These are phyloP conservation scores for Ustilago cynodontis DNA, from an alignment of 1,284 basidiomycete species.

Conservation along the genomic window DNA sequence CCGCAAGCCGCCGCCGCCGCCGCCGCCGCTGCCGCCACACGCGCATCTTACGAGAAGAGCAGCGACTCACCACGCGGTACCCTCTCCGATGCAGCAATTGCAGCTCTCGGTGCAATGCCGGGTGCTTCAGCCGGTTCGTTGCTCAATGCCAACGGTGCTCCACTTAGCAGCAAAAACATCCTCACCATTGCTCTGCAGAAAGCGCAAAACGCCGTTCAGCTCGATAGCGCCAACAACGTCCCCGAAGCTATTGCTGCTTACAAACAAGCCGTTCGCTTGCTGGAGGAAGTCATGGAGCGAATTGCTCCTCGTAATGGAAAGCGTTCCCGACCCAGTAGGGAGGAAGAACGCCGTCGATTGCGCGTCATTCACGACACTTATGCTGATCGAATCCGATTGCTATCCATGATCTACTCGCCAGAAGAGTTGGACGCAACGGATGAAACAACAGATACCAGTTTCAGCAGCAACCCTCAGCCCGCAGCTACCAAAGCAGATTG, in stretches of 20 bases:
- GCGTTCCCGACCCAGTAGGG: slow-evolving; percentile 58
- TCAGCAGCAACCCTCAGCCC: slow-evolving; percentile 17
- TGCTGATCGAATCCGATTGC: slow-evolving; percentile 69
- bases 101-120: slow-evolving; percentile 50
- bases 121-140: slow-evolving; percentile 42
- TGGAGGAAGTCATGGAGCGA: slow-evolving; percentile 71
- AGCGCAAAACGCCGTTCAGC: slow-evolving; percentile 71
- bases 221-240: slow-evolving; percentile 70
- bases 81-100: slow-evolving; percentile 54
- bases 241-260: slow-evolving; percentile 71
- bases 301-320: slow-evolving; percentile 65
- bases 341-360: slow-evolving; percentile 69
- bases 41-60: slow-evolving; percentile 17
- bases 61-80: slow-evolving; percentile 29
- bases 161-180: slow-evolving; percentile 68
- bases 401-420: slow-evolving; percentile 64
- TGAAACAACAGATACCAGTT: slow-evolving; percentile 24
- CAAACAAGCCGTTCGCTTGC: slow-evolving; percentile 68
- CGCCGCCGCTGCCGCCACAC: too few relatives aligned
- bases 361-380: slow-evolving; percentile 71
- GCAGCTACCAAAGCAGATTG: slow-evolving; percentile 29
- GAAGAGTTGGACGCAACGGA: slow-evolving; percentile 18
- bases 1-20: not conserved
- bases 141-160: slow-evolving; percentile 54
- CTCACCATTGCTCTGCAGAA: slow-evolving; percentile 71